phyloP scores from a whole-genome alignment of 148 eudicot genomes.

The Persicaria tinctoria region DNA sequence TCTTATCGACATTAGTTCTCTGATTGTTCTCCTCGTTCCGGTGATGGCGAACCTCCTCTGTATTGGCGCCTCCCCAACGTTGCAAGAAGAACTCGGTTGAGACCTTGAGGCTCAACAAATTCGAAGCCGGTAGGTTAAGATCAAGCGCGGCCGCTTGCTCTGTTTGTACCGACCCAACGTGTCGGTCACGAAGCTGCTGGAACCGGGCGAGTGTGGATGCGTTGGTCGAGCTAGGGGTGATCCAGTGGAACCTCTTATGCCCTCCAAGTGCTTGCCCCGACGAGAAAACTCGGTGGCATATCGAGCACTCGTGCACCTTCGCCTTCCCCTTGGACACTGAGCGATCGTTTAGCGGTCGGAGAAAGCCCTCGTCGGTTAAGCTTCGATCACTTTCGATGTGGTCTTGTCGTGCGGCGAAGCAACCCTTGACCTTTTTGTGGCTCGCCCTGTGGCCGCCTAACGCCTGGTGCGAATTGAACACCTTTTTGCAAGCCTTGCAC shows the following conservation, averaged over 20 bases:
- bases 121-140: conserved; percentile 49
- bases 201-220: conserved; percentile 38
- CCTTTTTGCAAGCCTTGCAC: conserved; percentile 9
- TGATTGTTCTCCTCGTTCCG: not conserved
- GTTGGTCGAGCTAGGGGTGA: conserved; percentile 61
- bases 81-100: conserved; percentile 53
- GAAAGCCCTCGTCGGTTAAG: conserved; percentile 6
- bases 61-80: conserved; percentile 32
- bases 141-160: conserved; percentile 21
- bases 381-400: conserved; percentile 7
- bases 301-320: conserved; percentile 74
- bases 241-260: conserved; percentile 94
- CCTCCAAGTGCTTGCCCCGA: conserved; percentile 94
- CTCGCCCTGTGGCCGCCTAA: conserved; percentile 11
- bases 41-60: conserved; percentile 6
- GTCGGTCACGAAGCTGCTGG: conserved; percentile 22
- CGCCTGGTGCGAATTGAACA: conserved; percentile 7
- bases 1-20: not conserved
- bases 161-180: too few relatives aligned
- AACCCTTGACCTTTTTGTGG: conserved; percentile 10
- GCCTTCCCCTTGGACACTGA: conserved; percentile 35
- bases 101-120: conserved; percentile 49
- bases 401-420: conserved; percentile 37
- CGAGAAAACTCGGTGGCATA: conserved; percentile 64
- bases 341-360: not conserved